These are phyloP conservation scores for Corylus heterophylla DNA, from an alignment of 306 rosid genomes.

Conservation along the genomic window DNA sequence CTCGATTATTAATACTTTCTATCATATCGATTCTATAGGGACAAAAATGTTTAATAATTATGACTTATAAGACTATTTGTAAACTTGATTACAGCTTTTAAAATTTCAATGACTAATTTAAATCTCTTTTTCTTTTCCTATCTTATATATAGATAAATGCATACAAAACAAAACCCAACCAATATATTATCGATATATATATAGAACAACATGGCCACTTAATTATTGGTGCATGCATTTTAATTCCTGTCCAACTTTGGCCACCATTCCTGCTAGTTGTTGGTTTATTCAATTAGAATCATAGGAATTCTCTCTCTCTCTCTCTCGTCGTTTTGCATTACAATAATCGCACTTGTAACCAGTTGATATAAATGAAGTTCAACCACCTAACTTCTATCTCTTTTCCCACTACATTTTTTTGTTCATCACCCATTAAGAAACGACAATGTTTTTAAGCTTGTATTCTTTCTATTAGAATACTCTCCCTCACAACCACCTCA, in stretches of 20 bases:
- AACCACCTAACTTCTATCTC: slow-evolving; percentile 26
- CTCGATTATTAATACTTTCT: too few relatives aligned
- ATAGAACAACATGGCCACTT: too few relatives aligned
- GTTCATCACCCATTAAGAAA: slow-evolving; percentile 20
- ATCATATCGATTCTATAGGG: too few relatives aligned
- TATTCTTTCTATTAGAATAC: slow-evolving; percentile 23
- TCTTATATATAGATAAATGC: too few relatives aligned
- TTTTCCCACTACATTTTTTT: slow-evolving; percentile 18
- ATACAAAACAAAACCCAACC: too few relatives aligned
- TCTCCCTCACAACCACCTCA: slow-evolving; percentile 36
- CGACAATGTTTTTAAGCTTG: slow-evolving; percentile 21
- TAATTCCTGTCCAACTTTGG: neutral
- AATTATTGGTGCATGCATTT: neutral
- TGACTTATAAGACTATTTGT: too few relatives aligned
- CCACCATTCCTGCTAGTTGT: slow-evolving; percentile 14
- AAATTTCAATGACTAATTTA: too few relatives aligned
- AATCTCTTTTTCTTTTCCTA: too few relatives aligned
- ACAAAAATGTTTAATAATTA: too few relatives aligned
- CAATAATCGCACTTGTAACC: slow-evolving; percentile 27
- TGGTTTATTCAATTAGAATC: neutral
- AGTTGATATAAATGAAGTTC: slow-evolving; percentile 42
- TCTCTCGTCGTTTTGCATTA: slow-evolving; percentile 23
- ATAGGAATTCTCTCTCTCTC: slow-evolving; percentile 5
- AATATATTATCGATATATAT: too few relatives aligned
- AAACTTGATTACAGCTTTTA: too few relatives aligned